Evolutionary conservation across 106 monocot genomes (phyloP), one percentile per base, ranked within the genome.

Genomic region (Acorus calamus): DNA sequence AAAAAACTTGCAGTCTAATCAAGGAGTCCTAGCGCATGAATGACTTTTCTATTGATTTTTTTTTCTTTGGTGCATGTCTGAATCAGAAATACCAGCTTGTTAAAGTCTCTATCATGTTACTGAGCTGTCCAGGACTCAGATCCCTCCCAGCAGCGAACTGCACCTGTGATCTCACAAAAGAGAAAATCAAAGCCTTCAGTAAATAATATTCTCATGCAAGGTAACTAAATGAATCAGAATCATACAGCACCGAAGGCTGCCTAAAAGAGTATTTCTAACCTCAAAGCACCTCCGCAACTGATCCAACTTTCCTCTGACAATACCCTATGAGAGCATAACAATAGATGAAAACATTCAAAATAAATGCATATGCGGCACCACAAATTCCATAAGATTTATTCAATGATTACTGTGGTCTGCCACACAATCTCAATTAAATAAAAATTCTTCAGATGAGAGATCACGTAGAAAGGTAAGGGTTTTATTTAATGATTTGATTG

Each of bases 111-210:
- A 91, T 87, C 87, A 91, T 87, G 64, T 64, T 72, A 60, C 74
- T 85, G 42, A 96, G 76, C 68, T 96, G 90, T 53, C 83, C 87
- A 67, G 87, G 84, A 49, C 71, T 82, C 66, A 83, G 74, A 79
- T 96, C 96, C 71, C 91, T 96, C 45, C 96, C 96, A 75, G 84
- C 82, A 10, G 90, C 91, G 81, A 96, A 96, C 75, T 91, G 94
- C 67, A 96, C 94, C 90, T 96, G 28, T 28, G 28, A 28, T 28
- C 28, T 28, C 28, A 28, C 28, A 28, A 28, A 6, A 47, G 9
- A 61, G 61, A 44, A 44, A 45, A 46, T 10, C 2, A 44, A 2
- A 57, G 63, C 13, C 53, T 8, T 53, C 5, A 62, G 48, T 10
- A 61, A 61, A 10, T 61, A 6, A 61, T 28, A 28, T 28, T 28